Evolutionary conservation across 208 protist species (phyloP), one percentile per base, ranked within the genome.

Genomic region (Trichomonas vaginalis): DNA sequence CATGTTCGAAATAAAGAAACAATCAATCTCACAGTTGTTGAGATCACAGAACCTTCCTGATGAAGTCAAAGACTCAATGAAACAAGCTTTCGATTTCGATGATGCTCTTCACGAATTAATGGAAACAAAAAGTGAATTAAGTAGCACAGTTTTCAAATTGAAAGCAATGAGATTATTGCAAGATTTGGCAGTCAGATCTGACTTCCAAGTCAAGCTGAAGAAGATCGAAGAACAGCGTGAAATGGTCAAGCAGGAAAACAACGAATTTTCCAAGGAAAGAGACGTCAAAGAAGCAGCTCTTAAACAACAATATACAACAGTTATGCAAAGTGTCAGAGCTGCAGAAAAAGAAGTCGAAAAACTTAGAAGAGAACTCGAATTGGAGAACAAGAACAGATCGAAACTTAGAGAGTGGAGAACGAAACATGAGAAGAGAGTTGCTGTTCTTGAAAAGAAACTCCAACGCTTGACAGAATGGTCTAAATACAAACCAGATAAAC

Each of bases 321-420:
- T 92, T 56, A 92, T 92, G 86, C 40, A 92, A 39, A 92, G 45
- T 47, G 86, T 92, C 27, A 35, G 45, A 35, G 17, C 45, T 51
- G 86, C 86, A 39, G 45, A 92, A 39, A 92, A 92, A 51, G 86
- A 92, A 92, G 86, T 92, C 35, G 86, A 92, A 51, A 92, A 92
- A 47, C 45, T 92, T 37, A 35, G 45, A 39, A 48, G 86, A 92
- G 86, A 92, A 47, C 45, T 92, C 40, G 86, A 92, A 51, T 15
- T 92, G 6, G 86, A 92, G 56, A 92, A 92, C 45, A 48, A 92
- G n/a, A 92, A 92, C 35, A 48, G 45, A 39, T 48, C 17, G 17
- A 92, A 92, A 39, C 32, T 92, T 3, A 35, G 45, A 48, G 86
- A 92, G 39, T 92, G 86, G 86, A 48, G 45, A 39, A 35, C 15